Evolutionary conservation across 1,284 basidiomycete genomes (phyloP).

Genomic region (Neonothopanus nambi): DNA sequence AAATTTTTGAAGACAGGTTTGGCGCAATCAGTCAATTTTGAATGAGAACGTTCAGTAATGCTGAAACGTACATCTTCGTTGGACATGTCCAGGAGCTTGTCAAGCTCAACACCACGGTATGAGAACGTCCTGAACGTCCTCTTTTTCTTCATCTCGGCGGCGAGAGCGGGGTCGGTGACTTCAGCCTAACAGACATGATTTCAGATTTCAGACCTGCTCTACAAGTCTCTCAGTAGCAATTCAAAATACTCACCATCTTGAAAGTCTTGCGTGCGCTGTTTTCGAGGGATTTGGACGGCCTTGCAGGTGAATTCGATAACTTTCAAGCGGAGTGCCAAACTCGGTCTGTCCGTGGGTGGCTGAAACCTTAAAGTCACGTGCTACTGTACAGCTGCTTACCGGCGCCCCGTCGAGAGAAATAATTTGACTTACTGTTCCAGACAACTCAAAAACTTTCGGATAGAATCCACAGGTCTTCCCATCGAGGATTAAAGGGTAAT

Average conservation of each 20-base stretch:
- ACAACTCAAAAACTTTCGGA: conserved; percentile 42
- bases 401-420: conserved; percentile 2
- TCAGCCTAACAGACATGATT: conserved; percentile 58
- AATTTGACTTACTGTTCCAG: conserved; percentile 13
- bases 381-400: conserved; percentile 57
- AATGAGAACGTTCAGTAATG: background rate
- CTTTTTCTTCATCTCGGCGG: conserved; percentile 96
- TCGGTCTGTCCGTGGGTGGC: conserved; percentile 29
- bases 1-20: conserved; percentile 12
- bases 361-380: conserved; percentile 40
- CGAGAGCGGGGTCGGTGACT: conserved; percentile 85
- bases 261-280: conserved; percentile 18
- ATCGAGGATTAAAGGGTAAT: conserved; percentile 73
- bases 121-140: conserved; percentile 98
- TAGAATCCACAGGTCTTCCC: conserved; percentile 92
- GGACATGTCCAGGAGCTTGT: conserved; percentile 94
- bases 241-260: conserved; percentile 56
- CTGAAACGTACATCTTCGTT: conserved; percentile 81
- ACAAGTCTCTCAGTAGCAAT: conserved; percentile 1
- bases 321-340: background rate
- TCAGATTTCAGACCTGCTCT: conserved; percentile 4
- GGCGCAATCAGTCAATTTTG: background rate
- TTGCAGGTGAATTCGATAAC: too few relatives aligned
- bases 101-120: conserved; percentile 96
- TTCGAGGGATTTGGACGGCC: conserved; percentile 19